A percentile compares a stretch with the other conserved stretches of the same genome.
Conservation (phyloP, 2,329 filamentous ascomycete species). For the Scorias spongiosa region DNA sequence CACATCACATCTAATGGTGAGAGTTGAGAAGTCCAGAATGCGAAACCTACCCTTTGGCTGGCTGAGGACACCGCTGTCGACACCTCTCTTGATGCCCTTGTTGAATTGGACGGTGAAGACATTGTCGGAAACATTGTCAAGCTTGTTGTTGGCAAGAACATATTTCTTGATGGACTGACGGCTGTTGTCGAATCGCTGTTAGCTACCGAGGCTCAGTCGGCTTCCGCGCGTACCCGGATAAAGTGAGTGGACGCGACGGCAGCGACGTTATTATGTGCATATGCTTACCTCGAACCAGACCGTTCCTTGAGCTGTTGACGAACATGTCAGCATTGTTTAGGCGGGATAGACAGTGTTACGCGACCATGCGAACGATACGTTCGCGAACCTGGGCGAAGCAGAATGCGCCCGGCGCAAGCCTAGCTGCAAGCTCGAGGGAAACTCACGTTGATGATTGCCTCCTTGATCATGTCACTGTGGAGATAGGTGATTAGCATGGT, state of each 20-base stretch:
- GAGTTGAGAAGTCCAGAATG: slow-evolving; percentile 3
- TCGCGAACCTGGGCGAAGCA: not conserved
- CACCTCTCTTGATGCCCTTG: slow-evolving; percentile 66
- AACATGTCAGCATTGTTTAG: slow-evolving; percentile 31
- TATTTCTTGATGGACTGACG: slow-evolving; percentile 64
- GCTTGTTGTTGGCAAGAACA: slow-evolving; percentile 55
- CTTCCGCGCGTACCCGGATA: slow-evolving; percentile 6
- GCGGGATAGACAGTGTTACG: not conserved
- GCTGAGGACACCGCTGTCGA: slow-evolving; percentile 73
- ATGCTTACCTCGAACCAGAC: slow-evolving; percentile 51
- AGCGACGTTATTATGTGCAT: slow-evolving; percentile 14
- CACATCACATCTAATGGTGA: not conserved
- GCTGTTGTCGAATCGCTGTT: slow-evolving; percentile 25
- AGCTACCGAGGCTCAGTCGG: slow-evolving; percentile 17
- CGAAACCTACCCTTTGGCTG: slow-evolving; percentile 69
- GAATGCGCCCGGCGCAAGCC: not conserved
- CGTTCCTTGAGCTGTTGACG: slow-evolving; percentile 50
- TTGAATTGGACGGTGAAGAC: slow-evolving; percentile 67
- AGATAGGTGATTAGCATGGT: slow-evolving; percentile 29
- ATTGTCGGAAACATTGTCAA: slow-evolving; percentile 36
- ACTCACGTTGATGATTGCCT: slow-evolving; percentile 57
- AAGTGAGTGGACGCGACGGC: slow-evolving; percentile 4
- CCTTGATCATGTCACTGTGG: slow-evolving; percentile 54
- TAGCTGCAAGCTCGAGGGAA: slow-evolving; percentile 1
- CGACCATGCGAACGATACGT: not conserved